Percentiles rank a stretch among this genome's conserved stretches.
Evolutionary conservation across 495 filamentous ascomycete genomes (phyloP).

Genomic region (Neurospora sp.): DNA sequence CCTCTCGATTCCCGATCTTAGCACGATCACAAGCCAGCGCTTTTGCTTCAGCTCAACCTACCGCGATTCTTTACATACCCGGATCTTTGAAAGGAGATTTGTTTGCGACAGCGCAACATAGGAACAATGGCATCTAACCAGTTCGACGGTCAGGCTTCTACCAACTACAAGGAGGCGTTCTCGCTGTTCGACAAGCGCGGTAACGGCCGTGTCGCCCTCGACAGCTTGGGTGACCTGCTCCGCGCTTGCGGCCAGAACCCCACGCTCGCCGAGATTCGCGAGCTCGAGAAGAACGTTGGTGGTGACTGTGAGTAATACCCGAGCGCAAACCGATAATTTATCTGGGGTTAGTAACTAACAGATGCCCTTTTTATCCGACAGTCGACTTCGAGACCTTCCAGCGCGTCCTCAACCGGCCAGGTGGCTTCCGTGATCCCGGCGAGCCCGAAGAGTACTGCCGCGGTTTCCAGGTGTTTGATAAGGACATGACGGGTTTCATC

Average conservation of each 20-base stretch:
- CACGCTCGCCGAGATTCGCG: slow-evolving; percentile 80
- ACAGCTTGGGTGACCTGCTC: slow-evolving; percentile 83
- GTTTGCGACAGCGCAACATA: neutral
- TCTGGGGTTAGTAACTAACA: slow-evolving; percentile 1
- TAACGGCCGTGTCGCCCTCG: slow-evolving; percentile 75
- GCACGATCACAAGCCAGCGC: neutral
- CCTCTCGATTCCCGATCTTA: neutral
- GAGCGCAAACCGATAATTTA: neutral
- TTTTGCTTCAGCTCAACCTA: neutral
- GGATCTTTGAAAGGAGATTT: neutral
- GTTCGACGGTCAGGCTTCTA: slow-evolving; percentile 66
- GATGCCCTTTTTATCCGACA: slow-evolving; percentile 21
- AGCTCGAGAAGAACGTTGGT: slow-evolving; percentile 79
- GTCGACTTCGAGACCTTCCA: slow-evolving; percentile 97
- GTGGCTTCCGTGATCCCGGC: slow-evolving; percentile 94
- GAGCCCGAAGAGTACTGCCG: slow-evolving; percentile 97
- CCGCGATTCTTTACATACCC: neutral
- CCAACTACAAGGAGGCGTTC: slow-evolving; percentile 99
- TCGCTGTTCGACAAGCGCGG: slow-evolving; percentile 98
- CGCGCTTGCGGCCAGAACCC: slow-evolving; percentile 97
- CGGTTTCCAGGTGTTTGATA: slow-evolving; percentile 98
- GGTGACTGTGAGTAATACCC: slow-evolving; percentile 66
- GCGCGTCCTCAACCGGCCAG: slow-evolving; percentile 90
- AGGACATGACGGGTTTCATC: slow-evolving; percentile 96
- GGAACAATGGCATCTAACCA: slow-evolving; percentile 39